phyloP scores from a whole-genome alignment of 345 rosid genomes.

The Passiflora organensis region DNA sequence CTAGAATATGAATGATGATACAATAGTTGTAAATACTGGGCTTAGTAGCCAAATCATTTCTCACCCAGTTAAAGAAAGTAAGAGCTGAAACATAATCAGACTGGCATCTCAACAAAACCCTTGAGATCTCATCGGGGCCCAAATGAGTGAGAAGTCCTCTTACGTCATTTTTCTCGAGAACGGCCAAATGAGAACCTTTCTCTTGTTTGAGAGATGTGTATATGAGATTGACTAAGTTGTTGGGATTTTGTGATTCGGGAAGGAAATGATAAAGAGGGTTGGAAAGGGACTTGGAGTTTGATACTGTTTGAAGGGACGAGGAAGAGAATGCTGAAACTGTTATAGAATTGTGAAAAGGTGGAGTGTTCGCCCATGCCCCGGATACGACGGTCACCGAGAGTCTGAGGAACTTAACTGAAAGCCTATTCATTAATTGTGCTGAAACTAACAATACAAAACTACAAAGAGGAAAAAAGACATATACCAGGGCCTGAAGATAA shows the following conservation, averaged over 20 bases:
- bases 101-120: conserved; percentile 26
- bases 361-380: background rate
- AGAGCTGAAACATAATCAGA: conserved; percentile 21
- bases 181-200: background rate
- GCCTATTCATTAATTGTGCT: conserved; percentile 1
- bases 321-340: background rate
- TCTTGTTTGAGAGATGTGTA: conserved; percentile 16
- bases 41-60: conserved; percentile 16
- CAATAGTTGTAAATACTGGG: conserved; percentile 17
- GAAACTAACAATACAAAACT: no score
- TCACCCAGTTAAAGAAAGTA: conserved; percentile 26
- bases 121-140: conserved; percentile 18
- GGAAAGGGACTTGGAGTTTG: conserved; percentile 7
- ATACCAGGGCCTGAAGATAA: background rate
- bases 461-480: background rate
- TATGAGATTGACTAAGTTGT: conserved; percentile 16
- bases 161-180: conserved; percentile 6
- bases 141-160: conserved; percentile 16
- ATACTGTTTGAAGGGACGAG: conserved; percentile 11
- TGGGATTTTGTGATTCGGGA: conserved; percentile 22
- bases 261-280: conserved; percentile 22
- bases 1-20: conserved; percentile 13
- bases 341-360: background rate
- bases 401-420: conserved; percentile 3
- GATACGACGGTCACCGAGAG: background rate